Evolutionary conservation across 306 rosid species (phyloP).

Genomic region (Quercus suber): DNA sequence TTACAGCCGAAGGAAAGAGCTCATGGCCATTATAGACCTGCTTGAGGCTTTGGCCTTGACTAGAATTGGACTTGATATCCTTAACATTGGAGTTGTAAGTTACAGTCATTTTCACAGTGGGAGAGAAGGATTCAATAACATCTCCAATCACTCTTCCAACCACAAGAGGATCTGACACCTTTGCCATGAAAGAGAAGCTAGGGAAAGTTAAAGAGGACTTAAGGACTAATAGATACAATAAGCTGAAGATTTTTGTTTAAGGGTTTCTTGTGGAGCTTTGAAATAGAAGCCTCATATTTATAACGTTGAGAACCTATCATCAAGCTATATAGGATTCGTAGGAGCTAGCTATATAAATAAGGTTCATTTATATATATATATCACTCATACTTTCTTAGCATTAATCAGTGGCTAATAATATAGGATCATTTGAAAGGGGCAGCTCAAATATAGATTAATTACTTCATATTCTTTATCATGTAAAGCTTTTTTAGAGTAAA

Average conservation of each 20-base stretch:
- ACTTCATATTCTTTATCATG: too few relatives aligned
- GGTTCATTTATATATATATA: not conserved
- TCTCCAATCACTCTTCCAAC: slow-evolving; percentile 85
- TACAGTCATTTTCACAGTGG: slow-evolving; percentile 45
- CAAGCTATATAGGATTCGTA: slow-evolving; percentile 14
- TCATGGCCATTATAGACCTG: slow-evolving; percentile 77
- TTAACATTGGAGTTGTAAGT: slow-evolving; percentile 42
- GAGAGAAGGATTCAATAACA: slow-evolving; percentile 61
- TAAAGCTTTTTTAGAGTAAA: too few relatives aligned
- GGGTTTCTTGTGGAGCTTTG: slow-evolving; percentile 8
- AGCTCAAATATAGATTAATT: too few relatives aligned
- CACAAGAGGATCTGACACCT: slow-evolving; percentile 60
- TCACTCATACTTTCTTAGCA: not conserved
- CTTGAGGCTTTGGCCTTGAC: slow-evolving; percentile 18
- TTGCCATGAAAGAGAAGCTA: slow-evolving; percentile 13
- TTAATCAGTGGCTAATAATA: not conserved
- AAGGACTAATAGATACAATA: not conserved
- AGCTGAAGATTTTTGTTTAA: not conserved
- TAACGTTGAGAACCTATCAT: slow-evolving; percentile 23
- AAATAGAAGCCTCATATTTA: slow-evolving; percentile 45
- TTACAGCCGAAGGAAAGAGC: slow-evolving; percentile 58
- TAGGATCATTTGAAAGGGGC: too few relatives aligned
- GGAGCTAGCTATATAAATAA: not conserved
- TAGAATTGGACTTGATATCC: too few relatives aligned
- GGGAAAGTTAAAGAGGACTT: not conserved